Evolutionary conservation across 78 protist species (phyloP).

Genomic region (slime mould (Dictyostelium discoideum)): DNA sequence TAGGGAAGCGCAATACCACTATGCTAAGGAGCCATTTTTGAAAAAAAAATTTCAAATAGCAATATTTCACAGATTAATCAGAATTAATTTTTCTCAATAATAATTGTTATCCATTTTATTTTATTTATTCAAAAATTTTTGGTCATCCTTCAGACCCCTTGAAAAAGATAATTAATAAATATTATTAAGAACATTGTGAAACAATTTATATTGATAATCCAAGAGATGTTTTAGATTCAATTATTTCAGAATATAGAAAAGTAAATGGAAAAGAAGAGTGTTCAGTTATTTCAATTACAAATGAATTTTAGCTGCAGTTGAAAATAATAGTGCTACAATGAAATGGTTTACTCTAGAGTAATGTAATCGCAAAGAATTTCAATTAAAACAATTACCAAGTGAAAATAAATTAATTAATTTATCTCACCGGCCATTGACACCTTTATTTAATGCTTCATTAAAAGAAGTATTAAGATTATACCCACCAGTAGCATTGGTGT

Average conservation of each 20-base stretch:
- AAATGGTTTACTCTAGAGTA: constrained; percentile 9
- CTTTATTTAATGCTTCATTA: constrained; percentile 14
- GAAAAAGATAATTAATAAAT: not conserved
- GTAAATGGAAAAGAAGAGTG: not conserved
- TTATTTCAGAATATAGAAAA: not conserved
- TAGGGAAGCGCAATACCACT: constrained; percentile 53
- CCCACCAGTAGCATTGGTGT: constrained; percentile 25
- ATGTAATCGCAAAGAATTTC: constrained; percentile 41
- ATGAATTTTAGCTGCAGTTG: constrained; percentile 34
- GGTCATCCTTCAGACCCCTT: not conserved
- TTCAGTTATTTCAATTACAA: not conserved
- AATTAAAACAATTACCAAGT: not conserved
- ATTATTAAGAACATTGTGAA: constrained; percentile 10
- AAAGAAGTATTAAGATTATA: not conserved
- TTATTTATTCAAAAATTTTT: not conserved
- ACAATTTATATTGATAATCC: constrained; percentile 9
- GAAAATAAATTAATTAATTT: not conserved
- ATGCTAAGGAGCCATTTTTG: constrained; percentile 36
- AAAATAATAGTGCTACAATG: constrained; percentile 1
- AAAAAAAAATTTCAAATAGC: too few relatives aligned
- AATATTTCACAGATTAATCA: too few relatives aligned
- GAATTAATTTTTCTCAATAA: too few relatives aligned
- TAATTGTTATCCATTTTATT: constrained; percentile 31
- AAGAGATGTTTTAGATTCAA: constrained; percentile 22
- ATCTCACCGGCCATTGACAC: not conserved